These are phyloP conservation scores for Polysphondylium violaceum DNA, from an alignment of 78 protist genomes.

Conservation along the genomic window DNA sequence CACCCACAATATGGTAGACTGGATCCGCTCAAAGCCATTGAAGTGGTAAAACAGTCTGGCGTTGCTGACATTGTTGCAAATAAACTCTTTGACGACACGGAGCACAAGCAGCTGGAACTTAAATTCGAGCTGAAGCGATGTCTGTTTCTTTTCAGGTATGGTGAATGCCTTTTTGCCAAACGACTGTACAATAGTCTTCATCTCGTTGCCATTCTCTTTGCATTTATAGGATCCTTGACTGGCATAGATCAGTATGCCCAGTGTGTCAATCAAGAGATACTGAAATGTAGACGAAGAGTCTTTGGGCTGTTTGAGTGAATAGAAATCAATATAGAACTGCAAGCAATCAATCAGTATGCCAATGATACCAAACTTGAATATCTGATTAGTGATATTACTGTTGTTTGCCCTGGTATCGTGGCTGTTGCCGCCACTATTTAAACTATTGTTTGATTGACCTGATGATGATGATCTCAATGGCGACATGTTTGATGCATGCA, in stretches of 20 bases:
- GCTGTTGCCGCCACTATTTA: background rate
- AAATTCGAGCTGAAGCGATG: constrained; percentile 32
- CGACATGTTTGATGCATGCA: background rate
- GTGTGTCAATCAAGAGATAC: constrained; percentile 37
- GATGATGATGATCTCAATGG: constrained; percentile 14
- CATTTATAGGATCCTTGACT: background rate
- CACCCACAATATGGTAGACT: constrained; percentile 44
- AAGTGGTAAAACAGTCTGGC: constrained; percentile 13
- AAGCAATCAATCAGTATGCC: constrained; percentile 38
- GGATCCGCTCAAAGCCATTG: constrained; percentile 44
- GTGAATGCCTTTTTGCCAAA: constrained; percentile 37
- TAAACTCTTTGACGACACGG: constrained; percentile 44
- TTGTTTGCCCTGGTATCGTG: background rate
- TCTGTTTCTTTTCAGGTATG: constrained; percentile 4
- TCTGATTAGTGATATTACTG: constrained; percentile 17
- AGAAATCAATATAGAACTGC: constrained; percentile 54
- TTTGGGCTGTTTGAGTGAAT: constrained; percentile 25
- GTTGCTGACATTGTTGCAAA: constrained; percentile 12
- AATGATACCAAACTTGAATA: constrained; percentile 39
- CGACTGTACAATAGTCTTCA: constrained; percentile 29
- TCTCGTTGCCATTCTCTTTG: constrained; percentile 25
- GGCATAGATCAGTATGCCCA: constrained; percentile 19
- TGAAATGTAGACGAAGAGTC: constrained; percentile 37
- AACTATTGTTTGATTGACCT: constrained; percentile 1
- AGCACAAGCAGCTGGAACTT: constrained; percentile 46